Evolutionary conservation across 768 basidiomycete species (phyloP).

Genomic region (Jaapia argillacea): DNA sequence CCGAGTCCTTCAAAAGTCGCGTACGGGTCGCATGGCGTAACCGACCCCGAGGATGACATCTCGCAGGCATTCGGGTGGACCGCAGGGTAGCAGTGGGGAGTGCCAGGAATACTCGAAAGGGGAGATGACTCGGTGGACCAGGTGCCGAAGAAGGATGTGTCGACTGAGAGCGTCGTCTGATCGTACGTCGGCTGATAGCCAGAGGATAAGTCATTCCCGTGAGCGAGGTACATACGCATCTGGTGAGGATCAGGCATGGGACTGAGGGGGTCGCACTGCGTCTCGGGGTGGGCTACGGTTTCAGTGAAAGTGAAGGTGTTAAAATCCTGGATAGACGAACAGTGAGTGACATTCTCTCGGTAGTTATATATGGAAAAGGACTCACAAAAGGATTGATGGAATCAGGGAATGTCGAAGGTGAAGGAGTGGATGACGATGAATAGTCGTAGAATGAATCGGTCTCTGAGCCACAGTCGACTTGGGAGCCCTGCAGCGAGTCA

Average conservation of each 20-base stretch:
- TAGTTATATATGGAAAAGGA: not conserved
- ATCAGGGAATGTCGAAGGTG: slow-evolving; percentile 10
- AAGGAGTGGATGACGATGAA: slow-evolving; percentile 10
- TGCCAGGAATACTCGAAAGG: slow-evolving; percentile 15
- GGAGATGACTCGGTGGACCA: slow-evolving; percentile 13
- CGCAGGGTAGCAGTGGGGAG: slow-evolving; percentile 12
- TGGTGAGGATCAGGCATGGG: slow-evolving; percentile 6
- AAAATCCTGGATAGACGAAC: slow-evolving; percentile 11
- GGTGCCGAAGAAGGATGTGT: slow-evolving; percentile 11
- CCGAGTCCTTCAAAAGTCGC: no score
- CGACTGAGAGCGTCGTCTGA: slow-evolving; percentile 9
- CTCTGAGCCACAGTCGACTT: slow-evolving; percentile 9
- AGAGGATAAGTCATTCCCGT: slow-evolving; percentile 1
- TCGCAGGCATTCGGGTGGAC: slow-evolving; percentile 2
- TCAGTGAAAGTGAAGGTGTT: slow-evolving; percentile 17
- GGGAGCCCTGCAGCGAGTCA: slow-evolving; percentile 7
- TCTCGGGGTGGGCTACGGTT: slow-evolving; percentile 9
- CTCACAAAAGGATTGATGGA: slow-evolving; percentile 18
- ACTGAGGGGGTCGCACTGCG: slow-evolving; percentile 12
- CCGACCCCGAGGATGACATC: not conserved
- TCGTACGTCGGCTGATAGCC: not conserved
- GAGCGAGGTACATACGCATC: slow-evolving; percentile 4
- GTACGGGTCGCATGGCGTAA: no score
- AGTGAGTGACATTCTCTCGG: slow-evolving; percentile 1
- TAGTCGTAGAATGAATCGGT: slow-evolving; percentile 13